Evolutionary conservation across 139 green algal genomes (phyloP).

Genomic region (Raphidocelis subcapitata): DNA sequence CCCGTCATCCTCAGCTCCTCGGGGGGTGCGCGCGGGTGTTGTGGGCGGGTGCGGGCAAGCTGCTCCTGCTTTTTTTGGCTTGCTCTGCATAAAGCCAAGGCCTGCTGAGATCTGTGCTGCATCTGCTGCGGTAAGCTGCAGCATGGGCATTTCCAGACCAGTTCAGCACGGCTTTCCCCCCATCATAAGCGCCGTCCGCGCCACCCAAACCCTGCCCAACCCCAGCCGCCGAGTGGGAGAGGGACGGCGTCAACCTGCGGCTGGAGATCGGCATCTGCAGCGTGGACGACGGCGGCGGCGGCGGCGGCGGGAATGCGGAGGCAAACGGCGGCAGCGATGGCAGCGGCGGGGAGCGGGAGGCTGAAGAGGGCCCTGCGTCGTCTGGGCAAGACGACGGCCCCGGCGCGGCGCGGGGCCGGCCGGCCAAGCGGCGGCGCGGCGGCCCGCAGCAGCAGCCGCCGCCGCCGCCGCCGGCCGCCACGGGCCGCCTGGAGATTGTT

Average conservation of each 20-base stretch:
- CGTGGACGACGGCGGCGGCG: background rate
- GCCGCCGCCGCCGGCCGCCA: background rate
- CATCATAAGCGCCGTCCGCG: too few relatives aligned
- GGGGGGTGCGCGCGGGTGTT: too few relatives aligned
- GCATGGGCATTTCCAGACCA: too few relatives aligned
- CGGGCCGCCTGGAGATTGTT: conserved; percentile 62
- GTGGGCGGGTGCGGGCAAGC: too few relatives aligned
- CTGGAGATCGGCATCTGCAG: conserved; percentile 76
- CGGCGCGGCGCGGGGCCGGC: background rate
- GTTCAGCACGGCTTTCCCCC: too few relatives aligned
- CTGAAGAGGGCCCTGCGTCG: conserved; percentile 16
- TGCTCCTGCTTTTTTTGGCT: too few relatives aligned
- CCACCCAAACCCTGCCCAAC: too few relatives aligned
- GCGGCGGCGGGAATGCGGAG: background rate
- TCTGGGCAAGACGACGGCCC: background rate
- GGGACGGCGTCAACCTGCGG: conserved; percentile 40
- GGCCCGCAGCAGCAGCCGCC: conserved; percentile 6
- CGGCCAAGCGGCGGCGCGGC: background rate
- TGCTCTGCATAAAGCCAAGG: too few relatives aligned
- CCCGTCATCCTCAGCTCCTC: background rate
- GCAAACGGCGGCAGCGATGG: background rate
- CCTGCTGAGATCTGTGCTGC: too few relatives aligned
- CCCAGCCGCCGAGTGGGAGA: conserved; percentile 10
- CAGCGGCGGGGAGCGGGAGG: background rate
- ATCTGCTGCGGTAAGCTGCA: too few relatives aligned